Evolutionary conservation across 108 stramenopile species (phyloP).

Genomic region (Nitzschia palea): DNA sequence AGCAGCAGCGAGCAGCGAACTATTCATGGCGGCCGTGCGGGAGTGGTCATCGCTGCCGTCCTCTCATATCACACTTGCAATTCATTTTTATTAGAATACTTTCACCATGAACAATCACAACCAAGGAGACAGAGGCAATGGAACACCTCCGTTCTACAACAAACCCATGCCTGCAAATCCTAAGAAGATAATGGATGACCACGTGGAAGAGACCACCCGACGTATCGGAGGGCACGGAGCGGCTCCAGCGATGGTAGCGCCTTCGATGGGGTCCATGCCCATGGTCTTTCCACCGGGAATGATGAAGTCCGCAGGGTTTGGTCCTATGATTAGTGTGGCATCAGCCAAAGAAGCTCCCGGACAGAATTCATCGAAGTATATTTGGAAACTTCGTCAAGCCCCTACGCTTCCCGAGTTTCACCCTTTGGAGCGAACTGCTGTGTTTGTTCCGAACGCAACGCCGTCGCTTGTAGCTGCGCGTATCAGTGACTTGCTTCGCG

Average conservation of each 20-base stretch:
- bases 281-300: neutral
- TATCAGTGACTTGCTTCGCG: conserved; percentile 53
- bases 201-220: conserved; percentile 39
- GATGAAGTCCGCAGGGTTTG: conserved; percentile 11
- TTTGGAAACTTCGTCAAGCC: conserved; percentile 27
- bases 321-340: conserved; percentile 18
- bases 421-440: conserved; percentile 59
- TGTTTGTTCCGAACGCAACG: conserved; percentile 42
- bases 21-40: too few species aligned
- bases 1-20: too few species aligned
- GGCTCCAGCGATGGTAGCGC: conserved; percentile 27
- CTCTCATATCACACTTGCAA: too few species aligned
- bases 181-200: conserved; percentile 42
- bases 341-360: conserved; percentile 12
- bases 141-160: conserved; percentile 11
- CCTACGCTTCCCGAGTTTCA: conserved; percentile 58
- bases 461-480: conserved; percentile 40
- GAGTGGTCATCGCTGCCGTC: too few species aligned
- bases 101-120: conserved; percentile 8
- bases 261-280: conserved; percentile 25
- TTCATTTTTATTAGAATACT: too few species aligned
- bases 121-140: neutral
- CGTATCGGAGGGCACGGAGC: conserved; percentile 20
- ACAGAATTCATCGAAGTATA: neutral
- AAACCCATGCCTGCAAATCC: conserved; percentile 31